phyloP scores from a whole-genome alignment of 345 rosid genomes.

The Stellera chamaejasme region DNA sequence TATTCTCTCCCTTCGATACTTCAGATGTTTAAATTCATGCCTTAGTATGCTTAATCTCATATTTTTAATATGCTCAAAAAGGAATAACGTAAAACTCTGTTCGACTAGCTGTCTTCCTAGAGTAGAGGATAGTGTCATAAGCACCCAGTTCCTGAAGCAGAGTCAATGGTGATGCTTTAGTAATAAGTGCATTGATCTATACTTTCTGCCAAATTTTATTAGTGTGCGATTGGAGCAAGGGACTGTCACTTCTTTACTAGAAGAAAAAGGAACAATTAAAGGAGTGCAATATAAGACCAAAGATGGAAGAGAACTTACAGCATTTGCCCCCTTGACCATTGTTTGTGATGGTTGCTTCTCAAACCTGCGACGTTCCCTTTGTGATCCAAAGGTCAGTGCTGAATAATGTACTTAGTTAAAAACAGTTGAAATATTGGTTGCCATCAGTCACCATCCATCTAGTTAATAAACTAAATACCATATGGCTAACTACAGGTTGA shows the following conservation, averaged over 20 bases:
- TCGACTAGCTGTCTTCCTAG: too few relatives aligned
- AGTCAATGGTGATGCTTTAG: too few relatives aligned
- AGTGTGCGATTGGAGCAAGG: constrained; percentile 77
- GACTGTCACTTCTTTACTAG: constrained; percentile 55
- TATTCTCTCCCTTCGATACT: neutral
- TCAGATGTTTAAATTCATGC: neutral
- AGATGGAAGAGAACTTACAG: constrained; percentile 39
- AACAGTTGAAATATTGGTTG: neutral
- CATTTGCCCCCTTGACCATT: constrained; percentile 61
- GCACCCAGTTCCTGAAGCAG: too few relatives aligned
- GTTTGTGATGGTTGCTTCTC: constrained; percentile 86
- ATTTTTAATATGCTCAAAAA: too few relatives aligned
- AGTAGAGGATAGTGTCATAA: too few relatives aligned
- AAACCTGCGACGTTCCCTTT: constrained; percentile 67
- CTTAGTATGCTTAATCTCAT: neutral
- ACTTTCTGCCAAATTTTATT: neutral
- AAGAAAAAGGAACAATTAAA: constrained; percentile 57
- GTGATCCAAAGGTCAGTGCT: constrained; percentile 50
- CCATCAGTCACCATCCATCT: too few relatives aligned
- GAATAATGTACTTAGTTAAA: constrained; percentile 1
- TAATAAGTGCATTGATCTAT: too few relatives aligned
- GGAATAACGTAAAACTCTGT: too few relatives aligned
- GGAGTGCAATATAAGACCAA: constrained; percentile 71
- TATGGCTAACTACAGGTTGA: constrained; percentile 20
- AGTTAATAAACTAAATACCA: neutral